Percentiles rank a stretch among this genome's conserved stretches.
phyloP scores from a whole-genome alignment of 1,139 yeast genomes.

The Debaryomyces sp. region DNA sequence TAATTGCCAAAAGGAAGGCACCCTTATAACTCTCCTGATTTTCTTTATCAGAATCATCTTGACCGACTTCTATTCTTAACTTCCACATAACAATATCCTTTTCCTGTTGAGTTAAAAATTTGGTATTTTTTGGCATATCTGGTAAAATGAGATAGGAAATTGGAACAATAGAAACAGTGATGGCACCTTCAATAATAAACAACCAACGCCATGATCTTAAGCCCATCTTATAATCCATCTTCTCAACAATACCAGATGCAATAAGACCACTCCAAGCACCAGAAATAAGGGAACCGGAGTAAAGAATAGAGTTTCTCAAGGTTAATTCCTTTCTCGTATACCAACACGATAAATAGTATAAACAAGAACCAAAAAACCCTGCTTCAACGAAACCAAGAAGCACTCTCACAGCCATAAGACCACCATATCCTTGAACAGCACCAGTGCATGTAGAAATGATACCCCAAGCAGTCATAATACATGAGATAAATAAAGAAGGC shows the following conservation, averaged over 20 bases:
- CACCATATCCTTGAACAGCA: slow-evolving; percentile 31
- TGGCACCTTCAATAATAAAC: slow-evolving; percentile 71
- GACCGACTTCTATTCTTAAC: slow-evolving; percentile 42
- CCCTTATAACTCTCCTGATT: slow-evolving; percentile 33
- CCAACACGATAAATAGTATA: slow-evolving; percentile 51
- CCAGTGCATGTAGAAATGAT: slow-evolving; percentile 47
- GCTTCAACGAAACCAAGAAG: slow-evolving; percentile 61
- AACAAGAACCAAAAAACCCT: slow-evolving; percentile 59
- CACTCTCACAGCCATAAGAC: slow-evolving; percentile 41
- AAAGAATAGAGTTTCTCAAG: slow-evolving; percentile 58
- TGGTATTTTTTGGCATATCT: slow-evolving; percentile 64
- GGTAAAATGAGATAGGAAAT: slow-evolving; percentile 66
- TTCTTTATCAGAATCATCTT: slow-evolving; percentile 39
- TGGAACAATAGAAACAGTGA: slow-evolving; percentile 61
- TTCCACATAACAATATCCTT: slow-evolving; percentile 50
- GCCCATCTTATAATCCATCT: slow-evolving; percentile 41
- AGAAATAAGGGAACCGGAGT: slow-evolving; percentile 68
- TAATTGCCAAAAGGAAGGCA: slow-evolving; percentile 42
- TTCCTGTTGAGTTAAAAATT: slow-evolving; percentile 53
- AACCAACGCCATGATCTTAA: slow-evolving; percentile 71
- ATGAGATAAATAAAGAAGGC: slow-evolving; percentile 54
- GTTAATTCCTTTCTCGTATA: slow-evolving; percentile 51
- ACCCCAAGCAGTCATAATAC: slow-evolving; percentile 58
- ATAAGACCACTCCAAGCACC: slow-evolving; percentile 85
- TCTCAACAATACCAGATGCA: slow-evolving; percentile 45